Evolutionary conservation across 2,329 filamentous ascomycete genomes (phyloP).

Genomic region (Cytospora piceicola): DNA sequence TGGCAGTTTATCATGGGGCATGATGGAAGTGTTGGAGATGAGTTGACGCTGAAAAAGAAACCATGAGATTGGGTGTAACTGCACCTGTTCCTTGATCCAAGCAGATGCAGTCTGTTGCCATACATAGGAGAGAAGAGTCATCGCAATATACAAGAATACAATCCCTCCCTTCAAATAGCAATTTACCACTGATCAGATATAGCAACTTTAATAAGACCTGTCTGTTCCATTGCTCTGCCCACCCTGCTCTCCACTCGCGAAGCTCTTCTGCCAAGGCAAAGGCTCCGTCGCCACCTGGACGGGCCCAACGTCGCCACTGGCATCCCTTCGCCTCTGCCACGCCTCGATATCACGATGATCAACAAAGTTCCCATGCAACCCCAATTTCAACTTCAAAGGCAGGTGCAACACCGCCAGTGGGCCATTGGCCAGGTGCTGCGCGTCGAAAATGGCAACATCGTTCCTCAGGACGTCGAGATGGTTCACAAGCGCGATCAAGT

Average conservation of each 20-base stretch:
- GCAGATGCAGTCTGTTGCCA: neutral
- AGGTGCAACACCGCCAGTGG: conserved; percentile 47
- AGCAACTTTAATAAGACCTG: neutral
- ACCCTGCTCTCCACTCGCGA: conserved; percentile 6
- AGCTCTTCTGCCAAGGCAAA: conserved; percentile 44
- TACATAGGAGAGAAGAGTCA: neutral
- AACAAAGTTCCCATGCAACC: conserved; percentile 50
- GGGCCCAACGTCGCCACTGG: conserved; percentile 44
- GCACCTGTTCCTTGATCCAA: neutral
- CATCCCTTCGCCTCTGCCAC: conserved; percentile 44
- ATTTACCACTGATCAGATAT: neutral
- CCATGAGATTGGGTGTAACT: neutral
- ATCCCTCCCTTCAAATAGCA: no score
- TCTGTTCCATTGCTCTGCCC: conserved; percentile 18
- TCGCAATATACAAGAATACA: neutral
- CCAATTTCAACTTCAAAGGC: conserved; percentile 46
- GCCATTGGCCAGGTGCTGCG: conserved; percentile 43
- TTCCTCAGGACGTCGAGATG: conserved; percentile 50
- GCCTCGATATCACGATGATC: conserved; percentile 47
- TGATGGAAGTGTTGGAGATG: conserved; percentile 45
- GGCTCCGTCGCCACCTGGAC: conserved; percentile 43
- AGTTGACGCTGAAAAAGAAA: conserved; percentile 36
- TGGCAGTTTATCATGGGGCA: conserved; percentile 47
- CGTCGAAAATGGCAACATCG: conserved; percentile 50
- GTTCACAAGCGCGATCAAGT: conserved; percentile 51